phyloP scores from a whole-genome alignment of 2,329 filamentous ascomycete species.

The Aspergillus spinulosporus region DNA sequence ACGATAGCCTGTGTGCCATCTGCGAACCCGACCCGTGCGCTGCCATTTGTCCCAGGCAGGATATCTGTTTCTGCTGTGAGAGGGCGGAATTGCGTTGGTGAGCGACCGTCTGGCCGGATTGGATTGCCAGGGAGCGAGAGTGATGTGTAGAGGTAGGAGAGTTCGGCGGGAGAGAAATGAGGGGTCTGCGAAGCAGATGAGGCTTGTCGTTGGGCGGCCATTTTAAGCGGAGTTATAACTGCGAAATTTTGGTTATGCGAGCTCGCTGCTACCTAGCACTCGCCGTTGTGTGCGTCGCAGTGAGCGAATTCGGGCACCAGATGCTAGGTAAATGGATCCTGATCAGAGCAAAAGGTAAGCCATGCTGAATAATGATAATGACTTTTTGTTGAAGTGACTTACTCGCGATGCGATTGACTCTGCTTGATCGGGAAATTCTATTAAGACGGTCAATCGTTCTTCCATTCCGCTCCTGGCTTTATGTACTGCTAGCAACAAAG shows the following conservation, averaged over 20 bases:
- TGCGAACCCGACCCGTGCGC: constrained; percentile 87
- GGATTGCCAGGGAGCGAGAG: constrained; percentile 72
- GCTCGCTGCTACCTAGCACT: constrained; percentile 4
- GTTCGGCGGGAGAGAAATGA: constrained; percentile 89
- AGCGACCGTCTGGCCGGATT: constrained; percentile 83
- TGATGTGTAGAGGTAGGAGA: constrained; percentile 89
- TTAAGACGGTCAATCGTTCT: constrained; percentile 29
- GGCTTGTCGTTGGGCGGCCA: constrained; percentile 66
- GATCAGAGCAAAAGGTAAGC: not conserved
- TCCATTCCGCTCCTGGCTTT: constrained; percentile 24
- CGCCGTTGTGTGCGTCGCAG: not conserved
- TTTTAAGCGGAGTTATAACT: constrained; percentile 34
- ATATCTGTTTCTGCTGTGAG: constrained; percentile 88
- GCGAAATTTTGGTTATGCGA: not conserved
- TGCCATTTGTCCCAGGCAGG: constrained; percentile 85
- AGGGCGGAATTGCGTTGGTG: constrained; percentile 83
- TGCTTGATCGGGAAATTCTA: constrained; percentile 34
- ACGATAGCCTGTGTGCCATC: constrained; percentile 96
- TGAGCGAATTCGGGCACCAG: not conserved
- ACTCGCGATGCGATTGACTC: not conserved
- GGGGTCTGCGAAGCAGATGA: constrained; percentile 47
- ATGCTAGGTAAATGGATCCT: not conserved
- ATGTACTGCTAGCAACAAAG: too few relatives aligned
- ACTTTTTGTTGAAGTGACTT: not conserved
- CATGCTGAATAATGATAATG: constrained; percentile 2